Conservation (phyloP, 129 eudicot genomes). For the Chrysanthemum lavandulifolium region DNA sequence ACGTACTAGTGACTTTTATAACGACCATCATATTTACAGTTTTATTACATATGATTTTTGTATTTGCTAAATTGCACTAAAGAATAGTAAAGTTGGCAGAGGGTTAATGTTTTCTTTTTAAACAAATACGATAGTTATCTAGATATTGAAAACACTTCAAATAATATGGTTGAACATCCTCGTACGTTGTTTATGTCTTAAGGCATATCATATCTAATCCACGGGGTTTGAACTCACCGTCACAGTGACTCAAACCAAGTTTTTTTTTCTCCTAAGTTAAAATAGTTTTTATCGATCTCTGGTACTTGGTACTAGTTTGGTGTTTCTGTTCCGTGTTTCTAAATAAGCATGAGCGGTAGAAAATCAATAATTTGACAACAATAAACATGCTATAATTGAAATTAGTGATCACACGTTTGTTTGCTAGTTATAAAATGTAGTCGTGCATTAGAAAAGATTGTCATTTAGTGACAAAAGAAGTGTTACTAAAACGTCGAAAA, state of each 20-base stretch:
- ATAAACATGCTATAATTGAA: no score
- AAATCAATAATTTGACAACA: no score
- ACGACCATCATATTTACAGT: background rate
- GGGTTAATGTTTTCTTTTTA: background rate
- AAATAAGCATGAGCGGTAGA: no score
- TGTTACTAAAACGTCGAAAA: no score
- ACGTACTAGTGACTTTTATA: slow-evolving; percentile 13
- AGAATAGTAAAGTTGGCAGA: background rate
- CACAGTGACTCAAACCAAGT: no score
- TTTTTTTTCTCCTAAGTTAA: slow-evolving; percentile 3
- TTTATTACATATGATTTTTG: slow-evolving; percentile 1
- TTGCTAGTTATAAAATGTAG: no score
- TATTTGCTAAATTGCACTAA: background rate
- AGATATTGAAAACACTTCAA: background rate
- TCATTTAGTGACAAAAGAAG: no score
- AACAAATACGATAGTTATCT: background rate
- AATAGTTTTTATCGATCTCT: background rate
- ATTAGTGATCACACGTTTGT: no score
- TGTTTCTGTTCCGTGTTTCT: no score
- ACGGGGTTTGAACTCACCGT: no score
- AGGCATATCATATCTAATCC: background rate
- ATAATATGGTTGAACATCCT: background rate
- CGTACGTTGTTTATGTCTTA: background rate
- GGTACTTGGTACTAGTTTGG: background rate
- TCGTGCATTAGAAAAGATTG: no score